These are phyloP conservation scores for Epichloe glyceriae DNA, from an alignment of 2,329 filamentous ascomycete species.

Conservation along the genomic window DNA sequence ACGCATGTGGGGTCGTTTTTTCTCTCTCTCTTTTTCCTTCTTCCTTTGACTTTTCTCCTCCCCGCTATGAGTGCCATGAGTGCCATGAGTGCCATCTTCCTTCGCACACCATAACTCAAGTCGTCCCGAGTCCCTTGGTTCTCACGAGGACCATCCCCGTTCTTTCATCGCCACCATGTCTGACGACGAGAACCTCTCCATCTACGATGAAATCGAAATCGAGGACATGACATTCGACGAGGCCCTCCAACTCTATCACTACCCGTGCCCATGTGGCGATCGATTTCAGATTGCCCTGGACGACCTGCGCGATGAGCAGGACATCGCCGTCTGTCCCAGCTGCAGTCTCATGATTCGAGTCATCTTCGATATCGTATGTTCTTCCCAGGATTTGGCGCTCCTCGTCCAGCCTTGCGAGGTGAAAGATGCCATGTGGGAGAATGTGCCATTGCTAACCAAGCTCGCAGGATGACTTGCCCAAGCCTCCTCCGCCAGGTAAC, in stretches of 20 bases:
- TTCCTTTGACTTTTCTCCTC: background rate
- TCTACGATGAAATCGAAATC: conserved; percentile 98
- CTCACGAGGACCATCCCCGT: too few species aligned
- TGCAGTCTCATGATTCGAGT: conserved; percentile 95
- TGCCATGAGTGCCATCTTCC: too few species aligned
- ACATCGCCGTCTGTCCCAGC: conserved; percentile 94
- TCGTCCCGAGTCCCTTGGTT: too few species aligned
- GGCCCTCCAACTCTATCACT: conserved; percentile 77
- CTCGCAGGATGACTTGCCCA: conserved; percentile 30
- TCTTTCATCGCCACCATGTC: conserved; percentile 31
- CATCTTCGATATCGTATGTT: conserved; percentile 70
- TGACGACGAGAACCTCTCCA: conserved; percentile 51
- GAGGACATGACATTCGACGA: conserved; percentile 94
- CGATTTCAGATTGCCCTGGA: conserved; percentile 80
- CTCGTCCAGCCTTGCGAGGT: background rate
- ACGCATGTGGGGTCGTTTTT: conserved; percentile 9
- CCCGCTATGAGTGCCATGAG: too few species aligned
- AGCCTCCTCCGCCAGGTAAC: conserved; percentile 21
- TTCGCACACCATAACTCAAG: too few species aligned
- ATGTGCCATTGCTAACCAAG: background rate
- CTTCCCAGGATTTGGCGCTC: background rate
- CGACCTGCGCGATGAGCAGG: conserved; percentile 77
- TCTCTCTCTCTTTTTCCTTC: background rate
- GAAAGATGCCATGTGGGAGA: background rate
- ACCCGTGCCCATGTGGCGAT: conserved; percentile 95